Evolutionary conservation across 305 asterid species (phyloP), one percentile per base, ranked within the genome.

Genomic region (Stenogyne calaminthoides): DNA sequence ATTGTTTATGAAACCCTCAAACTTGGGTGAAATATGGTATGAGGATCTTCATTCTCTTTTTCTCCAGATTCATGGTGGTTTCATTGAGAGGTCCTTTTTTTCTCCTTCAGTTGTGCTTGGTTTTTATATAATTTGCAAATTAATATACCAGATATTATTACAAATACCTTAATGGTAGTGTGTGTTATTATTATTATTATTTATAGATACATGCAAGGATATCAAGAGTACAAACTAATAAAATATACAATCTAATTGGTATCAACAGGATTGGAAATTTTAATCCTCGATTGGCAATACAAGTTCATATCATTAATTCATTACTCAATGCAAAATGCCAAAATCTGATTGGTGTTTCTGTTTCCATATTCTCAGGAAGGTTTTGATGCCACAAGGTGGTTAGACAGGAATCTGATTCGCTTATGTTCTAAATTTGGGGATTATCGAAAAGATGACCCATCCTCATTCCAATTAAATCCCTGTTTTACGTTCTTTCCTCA

Each of bases 341-440:
- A 25, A 42, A 25, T 60, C 47, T 69, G 37, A 34, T 69, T 77
- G 67, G 55, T 49, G 39, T 65, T 72, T 34, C 44, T 49, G 39
- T 65, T 72, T 34, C 44, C 72, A 37, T 29, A 34, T 70, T 77
- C 80, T 70, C 91, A 95, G 99, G 99, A 95, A 79, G 93, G 89
- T 25, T 95, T 92, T 86, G 98, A 95, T 78, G 90, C 97, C 34
- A 88, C 97, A 70, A 87, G 98, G 79, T 95, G 99, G 99, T 72
- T 95, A 70, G 99, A 95, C 80, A 87, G 99, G 79, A 93, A 80
- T 69, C 85, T 95, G 77, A 95, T 95, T 80, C 97, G 99, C 52
- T 75, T 92, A 18, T 95, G 99, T 81, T 83, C 99, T 71, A 95
- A 91, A 79, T 95, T 95, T 78, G 99, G 99, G 77, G 99, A 95